A percentile compares a stretch with the other conserved stretches of the same genome.
phyloP scores from a whole-genome alignment of 2,329 filamentous ascomycete genomes.

The Sphaerulina vaccinii region DNA sequence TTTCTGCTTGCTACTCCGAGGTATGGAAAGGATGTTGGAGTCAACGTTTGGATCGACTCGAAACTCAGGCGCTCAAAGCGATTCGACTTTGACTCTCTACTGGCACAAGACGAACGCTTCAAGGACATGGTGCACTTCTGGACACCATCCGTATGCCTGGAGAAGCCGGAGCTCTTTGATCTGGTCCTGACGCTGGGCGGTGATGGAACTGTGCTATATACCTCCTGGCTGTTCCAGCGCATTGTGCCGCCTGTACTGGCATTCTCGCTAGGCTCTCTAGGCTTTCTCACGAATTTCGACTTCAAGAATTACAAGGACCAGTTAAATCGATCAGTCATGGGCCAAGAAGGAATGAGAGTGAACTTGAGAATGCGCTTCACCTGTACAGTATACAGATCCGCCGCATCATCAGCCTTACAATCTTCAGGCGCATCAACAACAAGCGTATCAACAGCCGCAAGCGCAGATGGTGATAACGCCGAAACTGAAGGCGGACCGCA shows the following conservation, averaged over 20 bases:
- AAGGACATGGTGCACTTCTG: slow-evolving; percentile 87
- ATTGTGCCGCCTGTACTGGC: slow-evolving; percentile 82
- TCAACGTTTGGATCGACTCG: slow-evolving; percentile 97
- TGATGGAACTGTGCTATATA: slow-evolving; percentile 84
- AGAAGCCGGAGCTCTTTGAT: slow-evolving; percentile 90
- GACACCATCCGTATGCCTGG: slow-evolving; percentile 95
- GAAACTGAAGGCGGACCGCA: slow-evolving; percentile 36
- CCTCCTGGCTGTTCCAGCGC: slow-evolving; percentile 88
- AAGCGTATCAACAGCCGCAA: slow-evolving; percentile 34
- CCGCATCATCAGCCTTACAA: slow-evolving; percentile 35
- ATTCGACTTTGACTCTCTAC: slow-evolving; percentile 72
- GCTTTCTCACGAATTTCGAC: slow-evolving; percentile 85
- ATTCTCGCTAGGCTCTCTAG: slow-evolving; percentile 79
- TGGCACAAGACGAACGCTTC: slow-evolving; percentile 73
- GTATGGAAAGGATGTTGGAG: slow-evolving; percentile 84
- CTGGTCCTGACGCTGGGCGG: slow-evolving; percentile 85
- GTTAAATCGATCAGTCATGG: slow-evolving; percentile 79
- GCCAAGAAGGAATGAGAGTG: slow-evolving; percentile 91
- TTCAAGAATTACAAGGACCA: slow-evolving; percentile 86
- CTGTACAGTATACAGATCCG: slow-evolving; percentile 85
- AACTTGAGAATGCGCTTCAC: slow-evolving; percentile 99
- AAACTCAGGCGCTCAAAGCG: slow-evolving; percentile 86
- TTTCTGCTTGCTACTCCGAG: slow-evolving; percentile 88
- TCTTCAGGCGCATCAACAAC: slow-evolving; percentile 31
- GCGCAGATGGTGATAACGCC: slow-evolving; percentile 14